Conservation (phyloP, 371 early-diverging fungal genomes). For the Saksenaea oblongispora region DNA sequence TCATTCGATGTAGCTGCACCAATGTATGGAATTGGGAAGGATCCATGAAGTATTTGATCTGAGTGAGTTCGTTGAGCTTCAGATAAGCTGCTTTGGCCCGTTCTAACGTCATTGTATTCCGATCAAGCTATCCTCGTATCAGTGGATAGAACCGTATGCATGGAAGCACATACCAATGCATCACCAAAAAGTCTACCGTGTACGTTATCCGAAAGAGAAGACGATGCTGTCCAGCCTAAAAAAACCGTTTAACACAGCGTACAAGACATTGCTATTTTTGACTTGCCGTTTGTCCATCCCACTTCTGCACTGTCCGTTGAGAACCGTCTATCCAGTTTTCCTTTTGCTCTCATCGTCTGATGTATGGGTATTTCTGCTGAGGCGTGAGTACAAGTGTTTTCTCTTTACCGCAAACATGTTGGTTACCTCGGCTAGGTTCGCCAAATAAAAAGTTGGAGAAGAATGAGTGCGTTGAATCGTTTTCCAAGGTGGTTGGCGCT, state of each 20-base stretch:
- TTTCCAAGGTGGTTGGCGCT: not conserved
- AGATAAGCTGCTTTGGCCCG: slow-evolving; percentile 24
- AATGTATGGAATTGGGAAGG: slow-evolving; percentile 18
- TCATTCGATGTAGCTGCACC: slow-evolving; percentile 31
- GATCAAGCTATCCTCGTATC: slow-evolving; percentile 20
- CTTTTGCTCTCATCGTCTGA: slow-evolving; percentile 7
- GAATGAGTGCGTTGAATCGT: slow-evolving; percentile 15
- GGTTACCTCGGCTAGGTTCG: slow-evolving; percentile 14
- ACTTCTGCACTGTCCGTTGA: slow-evolving; percentile 14
- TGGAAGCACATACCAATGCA: slow-evolving; percentile 16
- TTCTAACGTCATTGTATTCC: slow-evolving; percentile 21
- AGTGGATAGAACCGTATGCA: not conserved
- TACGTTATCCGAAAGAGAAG: slow-evolving; percentile 20
- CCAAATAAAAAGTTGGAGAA: slow-evolving; percentile 29
- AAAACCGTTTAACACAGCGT: not conserved
- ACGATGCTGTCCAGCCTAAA: slow-evolving; percentile 30
- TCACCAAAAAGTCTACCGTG: slow-evolving; percentile 28
- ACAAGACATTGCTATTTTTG: not conserved
- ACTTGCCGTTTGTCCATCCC: slow-evolving; percentile 18
- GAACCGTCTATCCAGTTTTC: slow-evolving; percentile 11
- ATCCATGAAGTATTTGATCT: slow-evolving; percentile 8
- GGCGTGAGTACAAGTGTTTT: not conserved
- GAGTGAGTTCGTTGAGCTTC: slow-evolving; percentile 23
- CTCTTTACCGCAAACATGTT: not conserved
- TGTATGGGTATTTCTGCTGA: slow-evolving; percentile 5